phyloP scores from a whole-genome alignment of 148 eudicot genomes.

The Talinum fruticosum region DNA sequence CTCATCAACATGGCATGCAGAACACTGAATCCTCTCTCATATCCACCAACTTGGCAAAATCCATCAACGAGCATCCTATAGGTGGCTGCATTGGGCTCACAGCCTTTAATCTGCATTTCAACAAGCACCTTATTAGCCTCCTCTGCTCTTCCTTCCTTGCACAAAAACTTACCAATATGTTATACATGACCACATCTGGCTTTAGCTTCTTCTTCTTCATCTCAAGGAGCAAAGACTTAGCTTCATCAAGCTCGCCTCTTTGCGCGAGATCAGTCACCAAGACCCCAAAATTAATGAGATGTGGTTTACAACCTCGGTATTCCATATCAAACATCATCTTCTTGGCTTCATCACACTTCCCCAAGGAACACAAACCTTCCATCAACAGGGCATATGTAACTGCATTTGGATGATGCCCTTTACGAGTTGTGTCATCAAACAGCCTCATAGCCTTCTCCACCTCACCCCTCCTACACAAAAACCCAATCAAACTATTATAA shows the following conservation, averaged over 20 bases:
- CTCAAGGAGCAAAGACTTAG: conserved; percentile 59
- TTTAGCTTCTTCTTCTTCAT: conserved; percentile 73
- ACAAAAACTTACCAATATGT: conserved; percentile 63
- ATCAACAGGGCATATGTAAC: conserved; percentile 68
- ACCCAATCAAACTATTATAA: conserved; percentile 74
- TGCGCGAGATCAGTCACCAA: conserved; percentile 67
- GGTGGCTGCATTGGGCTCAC: conserved; percentile 80
- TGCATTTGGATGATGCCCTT: conserved; percentile 56
- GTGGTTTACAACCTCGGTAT: conserved; percentile 69
- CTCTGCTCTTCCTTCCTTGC: conserved; percentile 49
- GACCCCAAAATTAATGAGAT: conserved; percentile 66
- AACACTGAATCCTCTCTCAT: conserved; percentile 56
- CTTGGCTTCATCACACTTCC: conserved; percentile 66
- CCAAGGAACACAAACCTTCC: conserved; percentile 75
- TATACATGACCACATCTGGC: conserved; percentile 71
- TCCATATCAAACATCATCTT: conserved; percentile 98
- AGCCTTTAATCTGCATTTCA: conserved; percentile 80
- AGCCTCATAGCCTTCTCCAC: conserved; percentile 51
- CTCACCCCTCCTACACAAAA: conserved; percentile 66
- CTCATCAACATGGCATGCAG: conserved; percentile 67
- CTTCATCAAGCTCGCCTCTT: conserved; percentile 66
- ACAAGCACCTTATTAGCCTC: conserved; percentile 79
- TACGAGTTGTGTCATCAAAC: conserved; percentile 56
- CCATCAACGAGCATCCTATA: conserved; percentile 89
- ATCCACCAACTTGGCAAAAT: conserved; percentile 55